These are phyloP conservation scores for Lantana camara DNA, from an alignment of 257 asterid species.

Conservation along the genomic window DNA sequence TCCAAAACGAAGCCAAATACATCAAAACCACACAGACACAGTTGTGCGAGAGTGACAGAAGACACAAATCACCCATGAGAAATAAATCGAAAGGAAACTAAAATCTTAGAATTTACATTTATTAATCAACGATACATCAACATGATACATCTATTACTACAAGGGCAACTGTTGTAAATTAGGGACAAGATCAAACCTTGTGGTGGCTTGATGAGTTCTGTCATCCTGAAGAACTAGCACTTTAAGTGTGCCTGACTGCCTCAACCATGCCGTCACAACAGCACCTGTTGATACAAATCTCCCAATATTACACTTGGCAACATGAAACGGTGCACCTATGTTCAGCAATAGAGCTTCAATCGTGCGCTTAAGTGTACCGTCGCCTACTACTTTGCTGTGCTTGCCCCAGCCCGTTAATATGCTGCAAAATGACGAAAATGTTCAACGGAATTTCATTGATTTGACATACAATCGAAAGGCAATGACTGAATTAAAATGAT, in stretches of 20 bases:
- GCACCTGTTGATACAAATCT: constrained; percentile 79
- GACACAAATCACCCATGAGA: neutral
- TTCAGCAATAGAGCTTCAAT: constrained; percentile 71
- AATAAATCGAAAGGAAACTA: neutral
- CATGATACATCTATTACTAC: constrained; percentile 37
- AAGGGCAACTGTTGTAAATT: constrained; percentile 48
- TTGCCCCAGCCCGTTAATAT: constrained; percentile 98
- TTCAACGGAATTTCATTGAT: neutral
- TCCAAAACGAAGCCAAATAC: neutral
- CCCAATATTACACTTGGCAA: constrained; percentile 86
- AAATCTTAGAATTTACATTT: constrained; percentile 26
- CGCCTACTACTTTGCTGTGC: constrained; percentile 95
- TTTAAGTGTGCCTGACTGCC: constrained; percentile 75
- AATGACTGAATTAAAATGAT: no score
- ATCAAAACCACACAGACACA: neutral
- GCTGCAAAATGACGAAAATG: constrained; percentile 41
- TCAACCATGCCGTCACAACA: constrained; percentile 82
- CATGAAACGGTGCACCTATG: constrained; percentile 84
- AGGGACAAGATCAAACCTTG: constrained; percentile 38
- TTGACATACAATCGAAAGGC: neutral
- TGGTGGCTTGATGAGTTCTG: constrained; percentile 38
- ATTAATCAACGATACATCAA: constrained; percentile 5
- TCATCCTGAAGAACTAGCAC: constrained; percentile 80
- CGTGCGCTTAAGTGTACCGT: constrained; percentile 72
- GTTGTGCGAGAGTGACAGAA: neutral